Conservation (phyloP, 805 yeast genomes). For the Myxozyma neglecta region DNA sequence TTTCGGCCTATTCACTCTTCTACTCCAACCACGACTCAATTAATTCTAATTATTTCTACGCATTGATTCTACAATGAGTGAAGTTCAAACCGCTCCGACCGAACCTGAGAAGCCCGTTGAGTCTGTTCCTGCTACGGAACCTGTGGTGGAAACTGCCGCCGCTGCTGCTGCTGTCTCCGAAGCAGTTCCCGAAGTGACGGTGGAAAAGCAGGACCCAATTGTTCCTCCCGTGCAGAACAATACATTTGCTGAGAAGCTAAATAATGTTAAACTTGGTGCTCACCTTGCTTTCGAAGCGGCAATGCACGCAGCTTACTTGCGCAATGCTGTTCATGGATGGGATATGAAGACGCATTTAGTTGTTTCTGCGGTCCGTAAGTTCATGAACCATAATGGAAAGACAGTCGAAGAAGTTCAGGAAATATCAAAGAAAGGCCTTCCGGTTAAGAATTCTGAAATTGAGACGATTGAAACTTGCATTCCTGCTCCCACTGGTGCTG, state of each 20-base stretch:
- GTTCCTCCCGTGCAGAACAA: background rate
- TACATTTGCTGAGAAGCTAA: background rate
- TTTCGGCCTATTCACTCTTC: background rate
- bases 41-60: background rate
- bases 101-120: background rate
- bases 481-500: slow-evolving; percentile 13
- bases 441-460: slow-evolving; percentile 1
- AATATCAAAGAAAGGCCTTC: background rate
- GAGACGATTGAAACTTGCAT: slow-evolving; percentile 5
- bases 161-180: background rate
- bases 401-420: slow-evolving; percentile 26
- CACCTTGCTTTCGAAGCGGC: slow-evolving; percentile 17
- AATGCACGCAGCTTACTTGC: slow-evolving; percentile 22
- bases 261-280: background rate
- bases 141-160: background rate
- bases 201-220: background rate
- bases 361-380: slow-evolving; percentile 20
- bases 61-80: background rate
- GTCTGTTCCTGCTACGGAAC: background rate
- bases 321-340: slow-evolving; percentile 28
- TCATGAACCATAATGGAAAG: background rate
- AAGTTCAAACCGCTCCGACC: background rate
- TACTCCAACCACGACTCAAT: background rate
- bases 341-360: slow-evolving; percentile 23
- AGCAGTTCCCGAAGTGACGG: background rate